Evolutionary conservation across 306 rosid genomes (phyloP).

Genomic region (Glycyrrhiza uralensis): DNA sequence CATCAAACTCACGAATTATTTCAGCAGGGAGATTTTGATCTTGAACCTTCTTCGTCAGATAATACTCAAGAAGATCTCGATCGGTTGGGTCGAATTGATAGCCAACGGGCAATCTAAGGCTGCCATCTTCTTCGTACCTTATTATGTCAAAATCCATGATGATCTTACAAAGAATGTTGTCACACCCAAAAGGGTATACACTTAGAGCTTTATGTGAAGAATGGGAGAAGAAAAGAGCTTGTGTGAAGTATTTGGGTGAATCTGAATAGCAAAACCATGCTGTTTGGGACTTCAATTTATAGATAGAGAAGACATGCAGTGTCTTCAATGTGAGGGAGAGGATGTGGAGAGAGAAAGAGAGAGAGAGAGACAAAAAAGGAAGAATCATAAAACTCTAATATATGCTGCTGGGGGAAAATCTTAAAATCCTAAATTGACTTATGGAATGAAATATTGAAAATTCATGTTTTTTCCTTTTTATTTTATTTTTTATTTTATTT

Average conservation of each 20-base stretch:
- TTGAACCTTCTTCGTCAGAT: not conserved
- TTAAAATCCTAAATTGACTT: not conserved
- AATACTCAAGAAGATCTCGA: not conserved
- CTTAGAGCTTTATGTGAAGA: too few species aligned
- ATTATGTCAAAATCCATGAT: not conserved
- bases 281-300: not conserved
- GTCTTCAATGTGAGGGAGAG: not conserved
- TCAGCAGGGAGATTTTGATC: not conserved
- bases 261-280: not conserved
- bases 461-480: not conserved
- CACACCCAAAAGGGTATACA: not conserved
- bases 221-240: not conserved
- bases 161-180: too few species aligned
- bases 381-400: not conserved
- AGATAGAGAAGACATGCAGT: not conserved
- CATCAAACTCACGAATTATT: not conserved
- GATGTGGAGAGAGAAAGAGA: not conserved
- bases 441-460: not conserved
- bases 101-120: not conserved
- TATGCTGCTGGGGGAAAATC: not conserved
- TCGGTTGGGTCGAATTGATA: slow-evolving; percentile 1
- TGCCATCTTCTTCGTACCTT: too few species aligned
- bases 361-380: not conserved
- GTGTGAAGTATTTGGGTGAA: not conserved
- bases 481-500: too few species aligned